A percentile compares a stretch with the other conserved stretches of the same genome.
Conservation (phyloP, 495 filamentous ascomycete genomes). For the Acidiella bohemica region DNA sequence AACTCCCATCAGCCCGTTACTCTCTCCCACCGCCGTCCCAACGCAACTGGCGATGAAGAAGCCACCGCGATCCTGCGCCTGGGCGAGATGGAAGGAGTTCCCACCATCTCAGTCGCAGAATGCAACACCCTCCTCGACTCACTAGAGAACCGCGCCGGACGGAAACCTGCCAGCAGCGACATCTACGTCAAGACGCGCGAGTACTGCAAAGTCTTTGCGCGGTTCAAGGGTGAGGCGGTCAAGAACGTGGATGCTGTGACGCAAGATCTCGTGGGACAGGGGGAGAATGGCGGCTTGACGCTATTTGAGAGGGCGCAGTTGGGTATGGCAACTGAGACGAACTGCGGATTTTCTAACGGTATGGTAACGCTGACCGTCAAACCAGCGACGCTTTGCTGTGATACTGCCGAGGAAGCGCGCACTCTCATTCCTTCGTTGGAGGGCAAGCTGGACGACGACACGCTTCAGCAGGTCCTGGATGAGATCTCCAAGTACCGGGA, state of each 20-base stretch:
- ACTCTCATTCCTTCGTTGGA: constrained; percentile 82
- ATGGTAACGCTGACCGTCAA: neutral
- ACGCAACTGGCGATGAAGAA: constrained; percentile 74
- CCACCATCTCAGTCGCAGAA: constrained; percentile 70
- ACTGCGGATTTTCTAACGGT: too few relatives aligned
- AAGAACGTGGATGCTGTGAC: constrained; percentile 71
- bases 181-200: constrained; percentile 62
- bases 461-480: constrained; percentile 73
- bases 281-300: constrained; percentile 58
- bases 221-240: constrained; percentile 91
- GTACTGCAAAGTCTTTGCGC: constrained; percentile 84
- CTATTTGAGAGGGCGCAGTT: constrained; percentile 89
- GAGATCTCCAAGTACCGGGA: constrained; percentile 66
- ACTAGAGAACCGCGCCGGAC: constrained; percentile 21
- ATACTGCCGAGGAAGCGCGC: constrained; percentile 87
- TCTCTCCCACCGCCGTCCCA: constrained; percentile 58
- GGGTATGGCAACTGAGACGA: too few relatives aligned
- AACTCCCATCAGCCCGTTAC: constrained; percentile 21
- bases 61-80: constrained; percentile 67
- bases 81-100: constrained; percentile 81
- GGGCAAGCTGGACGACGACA: constrained; percentile 75
- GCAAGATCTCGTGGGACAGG: constrained; percentile 3
- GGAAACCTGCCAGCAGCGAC: constrained; percentile 3
- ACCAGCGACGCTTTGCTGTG: constrained; percentile 76
- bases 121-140: constrained; percentile 27